Conservation (phyloP, 1,284 basidiomycete species). For the Trichosporon sp. region DNA sequence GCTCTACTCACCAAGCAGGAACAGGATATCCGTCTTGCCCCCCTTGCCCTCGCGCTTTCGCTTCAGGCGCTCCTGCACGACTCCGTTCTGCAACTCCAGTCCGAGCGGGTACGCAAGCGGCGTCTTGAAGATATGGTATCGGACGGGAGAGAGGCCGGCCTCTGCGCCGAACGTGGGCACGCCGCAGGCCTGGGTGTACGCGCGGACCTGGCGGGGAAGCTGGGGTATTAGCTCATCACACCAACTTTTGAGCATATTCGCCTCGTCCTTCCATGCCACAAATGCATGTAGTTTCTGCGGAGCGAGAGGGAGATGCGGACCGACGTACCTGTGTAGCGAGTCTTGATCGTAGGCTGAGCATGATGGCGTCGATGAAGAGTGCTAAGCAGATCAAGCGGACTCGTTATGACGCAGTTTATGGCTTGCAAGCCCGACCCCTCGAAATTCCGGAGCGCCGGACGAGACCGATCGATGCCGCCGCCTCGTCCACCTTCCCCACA, state of each 20-base stretch:
- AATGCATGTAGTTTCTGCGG: no score
- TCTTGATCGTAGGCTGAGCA: not conserved
- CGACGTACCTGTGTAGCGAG: not conserved
- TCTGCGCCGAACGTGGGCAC: constrained; percentile 8
- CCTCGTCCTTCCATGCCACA: not conserved
- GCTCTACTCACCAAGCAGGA: constrained; percentile 56
- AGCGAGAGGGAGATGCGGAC: not conserved
- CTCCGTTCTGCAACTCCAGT: constrained; percentile 69
- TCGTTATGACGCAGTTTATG: constrained; percentile 11
- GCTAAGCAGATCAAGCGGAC: no score
- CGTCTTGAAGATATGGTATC: constrained; percentile 72
- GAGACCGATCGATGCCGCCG: not conserved
- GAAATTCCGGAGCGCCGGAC: constrained; percentile 20
- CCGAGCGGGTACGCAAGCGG: constrained; percentile 73
- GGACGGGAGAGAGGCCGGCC: constrained; percentile 61
- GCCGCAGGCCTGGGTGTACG: not conserved
- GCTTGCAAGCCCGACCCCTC: not conserved
- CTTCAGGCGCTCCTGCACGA: constrained; percentile 66
- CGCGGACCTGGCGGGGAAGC: not conserved
- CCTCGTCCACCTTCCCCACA: not conserved
- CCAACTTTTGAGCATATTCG: no score
- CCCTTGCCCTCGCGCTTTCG: constrained; percentile 38
- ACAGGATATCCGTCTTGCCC: constrained; percentile 57
- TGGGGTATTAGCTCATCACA: not conserved
- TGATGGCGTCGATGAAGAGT: not conserved